Base-by-base conservation (phyloP, 129 eudicot species). In the Logfia minima region DNA sequence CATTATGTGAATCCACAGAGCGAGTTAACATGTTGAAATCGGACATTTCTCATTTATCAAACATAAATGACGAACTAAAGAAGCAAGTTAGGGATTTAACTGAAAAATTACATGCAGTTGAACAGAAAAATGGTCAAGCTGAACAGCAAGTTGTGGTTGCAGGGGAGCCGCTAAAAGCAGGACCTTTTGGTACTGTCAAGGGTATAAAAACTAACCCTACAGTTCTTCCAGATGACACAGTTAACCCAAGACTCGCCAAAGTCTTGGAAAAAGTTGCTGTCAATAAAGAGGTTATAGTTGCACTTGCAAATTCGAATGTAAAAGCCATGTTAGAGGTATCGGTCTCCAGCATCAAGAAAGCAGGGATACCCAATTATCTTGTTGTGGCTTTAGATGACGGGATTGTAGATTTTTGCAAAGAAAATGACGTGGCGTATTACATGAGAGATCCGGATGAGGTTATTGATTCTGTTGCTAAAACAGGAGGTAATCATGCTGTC, bases 131-230 rank as follows among this genome's bases (percentile, higher is more conserved):
- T 23, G 95, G 85, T 75, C 86, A 77, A 72, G 88, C 87, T 8
- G 88, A 85, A 65, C 84, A 88, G 71, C 94, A 84, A 66, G 45
- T 81, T 21, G 41, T 84, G 77, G 86, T 77, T 66, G 65, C 70
- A 52, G 79, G 90, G 26, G 71, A 87, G 75, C 92, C 80, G 21
- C 88, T 83, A 55, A 91, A 91, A 69, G 92, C 87, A 7, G 97
- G 97, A 8, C 90, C 95, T 70, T 89, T 88, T 61, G 95, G 95
- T 65, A 91, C 97, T 3, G 95, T 91, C 70, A 91, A 89, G 84
- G 81, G 86, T 32, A 72, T 84, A 71, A 85, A 87, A 79, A 91
- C 88, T 29, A 88, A 84, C 80, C 92, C 97, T 5, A 28, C 89
- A 60, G 89, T 91, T 62, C 63, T 87, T 24, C 92, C 97, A 0